phyloP scores from a whole-genome alignment of 2,329 filamentous ascomycete genomes.

The Huntiella abstrusa region DNA sequence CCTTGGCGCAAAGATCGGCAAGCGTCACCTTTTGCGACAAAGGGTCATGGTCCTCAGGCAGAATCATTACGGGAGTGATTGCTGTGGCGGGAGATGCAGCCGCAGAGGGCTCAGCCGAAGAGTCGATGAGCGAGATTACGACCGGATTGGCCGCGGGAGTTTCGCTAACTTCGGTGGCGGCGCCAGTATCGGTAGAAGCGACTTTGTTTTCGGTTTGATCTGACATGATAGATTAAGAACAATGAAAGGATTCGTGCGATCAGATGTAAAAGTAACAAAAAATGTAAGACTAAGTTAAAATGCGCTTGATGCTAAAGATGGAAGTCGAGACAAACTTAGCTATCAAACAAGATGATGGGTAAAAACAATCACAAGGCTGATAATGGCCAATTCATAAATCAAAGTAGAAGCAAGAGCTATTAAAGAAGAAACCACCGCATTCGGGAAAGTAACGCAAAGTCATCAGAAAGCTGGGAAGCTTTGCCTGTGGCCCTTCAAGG shows the following conservation, averaged over 20 bases:
- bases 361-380: too few species aligned
- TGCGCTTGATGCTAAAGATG: not conserved
- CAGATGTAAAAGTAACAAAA: not conserved
- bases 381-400: too few species aligned
- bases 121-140: not conserved
- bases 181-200: slow-evolving; percentile 1
- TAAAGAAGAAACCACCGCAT: too few species aligned
- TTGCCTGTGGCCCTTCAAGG: too few species aligned
- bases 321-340: too few species aligned
- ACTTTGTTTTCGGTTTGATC: slow-evolving; percentile 5
- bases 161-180: not conserved
- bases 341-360: too few species aligned
- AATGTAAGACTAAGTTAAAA: not conserved
- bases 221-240: slow-evolving; percentile 3
- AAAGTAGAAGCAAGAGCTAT: too few species aligned
- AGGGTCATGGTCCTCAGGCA: slow-evolving; percentile 10
- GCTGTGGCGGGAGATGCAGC: not conserved
- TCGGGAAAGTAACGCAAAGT: too few species aligned
- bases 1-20: slow-evolving; percentile 61
- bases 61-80: not conserved
- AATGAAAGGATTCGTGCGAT: not conserved
- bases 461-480: too few species aligned
- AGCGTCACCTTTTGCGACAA: slow-evolving; percentile 31
- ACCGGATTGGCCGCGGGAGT: slow-evolving; percentile 1
- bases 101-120: not conserved